Evolutionary conservation across 768 basidiomycete species (phyloP).

Genomic region (Pleurotus tuber-regium): DNA sequence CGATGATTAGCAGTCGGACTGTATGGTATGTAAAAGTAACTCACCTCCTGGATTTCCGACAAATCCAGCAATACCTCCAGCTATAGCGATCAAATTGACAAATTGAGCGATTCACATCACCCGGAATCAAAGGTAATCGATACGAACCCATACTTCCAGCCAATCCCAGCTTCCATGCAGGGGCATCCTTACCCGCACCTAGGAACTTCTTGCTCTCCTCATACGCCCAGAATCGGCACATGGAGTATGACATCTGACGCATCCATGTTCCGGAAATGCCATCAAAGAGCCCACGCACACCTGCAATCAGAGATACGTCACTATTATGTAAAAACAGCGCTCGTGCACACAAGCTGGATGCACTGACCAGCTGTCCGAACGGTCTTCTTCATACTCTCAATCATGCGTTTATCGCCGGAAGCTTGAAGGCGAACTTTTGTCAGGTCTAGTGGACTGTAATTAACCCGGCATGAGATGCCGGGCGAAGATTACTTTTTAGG

Average conservation of each 20-base stretch:
- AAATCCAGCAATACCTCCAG: constrained; percentile 82
- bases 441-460: constrained; percentile 73
- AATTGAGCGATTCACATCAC: background rate
- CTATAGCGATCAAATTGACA: constrained; percentile 34
- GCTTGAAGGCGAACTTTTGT: constrained; percentile 93
- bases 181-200: constrained; percentile 64
- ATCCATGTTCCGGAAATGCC: constrained; percentile 88
- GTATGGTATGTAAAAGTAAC: constrained; percentile 16
- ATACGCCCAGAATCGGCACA: constrained; percentile 93
- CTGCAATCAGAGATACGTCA: constrained; percentile 37
- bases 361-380: constrained; percentile 67
- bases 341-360: constrained; percentile 5
- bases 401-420: constrained; percentile 89
- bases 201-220: constrained; percentile 86
- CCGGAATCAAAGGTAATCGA: background rate
- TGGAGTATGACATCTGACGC: constrained; percentile 90
- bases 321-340: constrained; percentile 18
- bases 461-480: background rate
- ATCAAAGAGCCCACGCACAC: constrained; percentile 73
- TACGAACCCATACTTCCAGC: constrained; percentile 86
- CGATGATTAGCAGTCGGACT: background rate
- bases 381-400: constrained; percentile 80
- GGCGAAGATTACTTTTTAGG: background rate
- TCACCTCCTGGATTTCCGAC: constrained; percentile 87
- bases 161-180: constrained; percentile 76